These are phyloP conservation scores for Sutorius eximius DNA, from an alignment of 1,284 basidiomycete species.

Conservation along the genomic window DNA sequence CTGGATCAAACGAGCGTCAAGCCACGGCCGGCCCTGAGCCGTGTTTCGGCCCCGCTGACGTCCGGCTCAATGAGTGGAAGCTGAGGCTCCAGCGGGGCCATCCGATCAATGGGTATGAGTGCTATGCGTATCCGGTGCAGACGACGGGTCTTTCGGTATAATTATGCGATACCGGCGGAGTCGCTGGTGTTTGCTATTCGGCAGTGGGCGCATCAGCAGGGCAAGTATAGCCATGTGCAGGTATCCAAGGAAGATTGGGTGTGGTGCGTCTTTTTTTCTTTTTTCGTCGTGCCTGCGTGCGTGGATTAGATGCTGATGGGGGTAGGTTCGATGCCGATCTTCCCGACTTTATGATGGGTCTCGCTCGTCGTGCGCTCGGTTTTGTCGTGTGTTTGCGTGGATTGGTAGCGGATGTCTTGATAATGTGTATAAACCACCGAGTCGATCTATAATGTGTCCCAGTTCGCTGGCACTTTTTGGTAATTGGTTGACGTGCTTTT, in stretches of 20 bases:
- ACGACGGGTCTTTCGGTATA: constrained; percentile 29
- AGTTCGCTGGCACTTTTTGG: not conserved
- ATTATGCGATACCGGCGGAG: constrained; percentile 20
- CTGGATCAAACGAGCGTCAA: constrained; percentile 27
- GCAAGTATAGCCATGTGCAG: not conserved
- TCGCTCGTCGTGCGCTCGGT: no score
- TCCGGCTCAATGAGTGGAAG: constrained; percentile 29
- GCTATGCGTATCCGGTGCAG: not conserved
- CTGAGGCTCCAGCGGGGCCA: fast-evolving
- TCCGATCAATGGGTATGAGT: not conserved
- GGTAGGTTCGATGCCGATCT: constrained; percentile 28
- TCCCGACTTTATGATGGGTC: constrained; percentile 19
- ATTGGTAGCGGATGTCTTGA: not conserved
- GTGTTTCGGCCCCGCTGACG: constrained; percentile 14
- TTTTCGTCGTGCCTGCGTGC: not conserved
- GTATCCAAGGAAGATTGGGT: constrained; percentile 17
- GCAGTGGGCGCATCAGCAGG: constrained; percentile 19
- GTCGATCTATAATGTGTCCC: not conserved
- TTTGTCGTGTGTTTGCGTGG: not conserved
- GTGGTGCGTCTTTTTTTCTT: constrained; percentile 18
- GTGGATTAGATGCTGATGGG: not conserved
- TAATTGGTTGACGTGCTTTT: no score
- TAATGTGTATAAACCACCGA: not conserved
- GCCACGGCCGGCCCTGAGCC: constrained; percentile 17
- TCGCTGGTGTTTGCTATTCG: not conserved